Evolutionary conservation across 2,329 filamentous ascomycete genomes (phyloP), one percentile per base, ranked within the genome.

Genomic region (Daldinia eschscholtzii): DNA sequence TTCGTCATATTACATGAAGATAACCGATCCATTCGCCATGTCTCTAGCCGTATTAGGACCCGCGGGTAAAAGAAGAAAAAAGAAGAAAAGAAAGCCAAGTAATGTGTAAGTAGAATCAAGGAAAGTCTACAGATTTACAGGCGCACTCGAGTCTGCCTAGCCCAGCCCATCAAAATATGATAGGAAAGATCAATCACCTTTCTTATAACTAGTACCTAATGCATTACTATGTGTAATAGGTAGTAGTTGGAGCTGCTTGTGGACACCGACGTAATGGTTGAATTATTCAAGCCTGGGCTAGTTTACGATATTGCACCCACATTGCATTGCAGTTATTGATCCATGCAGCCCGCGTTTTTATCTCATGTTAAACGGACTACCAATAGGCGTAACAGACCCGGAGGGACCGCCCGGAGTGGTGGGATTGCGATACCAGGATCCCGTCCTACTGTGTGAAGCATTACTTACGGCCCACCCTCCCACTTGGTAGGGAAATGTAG

Each of bases 241-340:
- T 67, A 44, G 61, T 58, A 70, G 46, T 37, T 52, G 59, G 28
- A 55, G 20, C 65, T 68, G 12, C 58, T 66, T 69, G 55, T 50
- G 64, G 61, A 70, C 69, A 70, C 69, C 69, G 69, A 65, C 35
- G 61, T 65, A 50, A 61, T 65, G 61, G 66, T 44, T 46, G 52
- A 52, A 55, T 37, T 37, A 13, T n/a, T 13, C 50, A 33, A 48
- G 15, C 37, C 56, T 57, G 56, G 56, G 20, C 50, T 42, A 42
- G 64, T 60, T 57, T 53, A 64, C 53, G 55, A 62, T 50, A 53
- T 46, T 44, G 39, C 37, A 55, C 44, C 56, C 56, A 58, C 30
- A 39, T 57, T 42, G 53, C 61, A 60, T 35, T 35, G 6, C 10
- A 67, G 64, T 64, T 48, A 59, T 13, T 60, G 44, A 67, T 57